Conservation (phyloP, 2,329 filamentous ascomycete species). For the Pseudogymnoascus sp. region DNA sequence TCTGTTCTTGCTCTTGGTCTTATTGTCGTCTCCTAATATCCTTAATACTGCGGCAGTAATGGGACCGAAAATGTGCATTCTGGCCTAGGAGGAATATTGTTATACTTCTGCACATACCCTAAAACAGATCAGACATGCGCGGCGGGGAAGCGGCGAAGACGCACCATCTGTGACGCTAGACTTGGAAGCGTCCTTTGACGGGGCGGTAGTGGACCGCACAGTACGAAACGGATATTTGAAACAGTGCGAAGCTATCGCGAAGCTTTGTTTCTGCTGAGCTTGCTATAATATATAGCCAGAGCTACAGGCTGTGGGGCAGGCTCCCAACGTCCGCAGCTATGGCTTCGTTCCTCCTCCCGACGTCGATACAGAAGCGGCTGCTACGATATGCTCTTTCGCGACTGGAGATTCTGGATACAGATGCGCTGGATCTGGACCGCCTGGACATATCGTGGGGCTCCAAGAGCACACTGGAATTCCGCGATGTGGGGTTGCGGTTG, state of each 20-base stretch:
- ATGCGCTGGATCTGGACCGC: slow-evolving; percentile 76
- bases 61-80: not conserved
- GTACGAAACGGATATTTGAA: not conserved
- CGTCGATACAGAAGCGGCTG: slow-evolving; percentile 81
- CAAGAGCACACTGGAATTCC: slow-evolving; percentile 74
- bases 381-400: slow-evolving; percentile 77
- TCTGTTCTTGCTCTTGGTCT: not conserved
- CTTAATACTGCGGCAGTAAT: not conserved
- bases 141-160: slow-evolving; percentile 2
- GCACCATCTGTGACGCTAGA: slow-evolving; percentile 4
- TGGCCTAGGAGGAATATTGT: not conserved
- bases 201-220: not conserved
- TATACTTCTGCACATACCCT: slow-evolving; percentile 1
- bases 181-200: not conserved
- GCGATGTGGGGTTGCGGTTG: slow-evolving; percentile 73
- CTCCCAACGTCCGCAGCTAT: slow-evolving; percentile 16
- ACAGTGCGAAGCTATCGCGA: not conserved
- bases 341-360: slow-evolving; percentile 28
- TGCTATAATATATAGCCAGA: not conserved
- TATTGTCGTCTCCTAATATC: not conserved
- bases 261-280: not conserved
- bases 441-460: slow-evolving; percentile 76
- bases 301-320: slow-evolving; percentile 1
- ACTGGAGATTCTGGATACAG: slow-evolving; percentile 79
- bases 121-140: slow-evolving; percentile 4